Evolutionary conservation across 2,329 filamentous ascomycete genomes (phyloP).

Genomic region (Aspergillus novoparasiticus): DNA sequence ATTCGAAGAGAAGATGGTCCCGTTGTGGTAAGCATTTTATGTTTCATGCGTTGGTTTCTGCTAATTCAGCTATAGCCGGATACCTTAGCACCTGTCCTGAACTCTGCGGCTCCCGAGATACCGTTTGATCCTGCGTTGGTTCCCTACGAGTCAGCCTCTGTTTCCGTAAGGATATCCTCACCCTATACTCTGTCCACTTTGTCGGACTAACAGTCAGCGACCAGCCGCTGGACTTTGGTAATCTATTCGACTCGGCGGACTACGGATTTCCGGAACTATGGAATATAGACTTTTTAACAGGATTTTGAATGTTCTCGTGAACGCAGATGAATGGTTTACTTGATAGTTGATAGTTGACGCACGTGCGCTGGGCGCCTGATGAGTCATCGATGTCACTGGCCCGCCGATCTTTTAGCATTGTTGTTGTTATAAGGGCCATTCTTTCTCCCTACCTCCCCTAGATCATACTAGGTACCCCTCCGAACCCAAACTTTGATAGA

Average conservation of each 20-base stretch:
- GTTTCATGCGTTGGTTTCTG: not conserved
- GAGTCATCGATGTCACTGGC: not conserved
- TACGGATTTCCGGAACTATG: slow-evolving; percentile 29
- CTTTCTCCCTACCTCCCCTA: not conserved
- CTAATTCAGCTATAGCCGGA: slow-evolving; percentile 20
- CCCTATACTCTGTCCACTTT: not conserved
- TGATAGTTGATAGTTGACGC: no score
- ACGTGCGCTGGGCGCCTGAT: not conserved
- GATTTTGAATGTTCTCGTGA: slow-evolving; percentile 1
- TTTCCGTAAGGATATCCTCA: slow-evolving; percentile 25
- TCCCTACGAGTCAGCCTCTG: slow-evolving; percentile 23
- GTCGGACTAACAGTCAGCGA: not conserved
- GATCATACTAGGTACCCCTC: not conserved
- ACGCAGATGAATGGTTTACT: no score
- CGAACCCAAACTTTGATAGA: not conserved
- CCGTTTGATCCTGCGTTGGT: slow-evolving; percentile 29
- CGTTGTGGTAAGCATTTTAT: slow-evolving; percentile 19
- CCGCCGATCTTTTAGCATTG: not conserved
- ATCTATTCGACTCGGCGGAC: slow-evolving; percentile 33
- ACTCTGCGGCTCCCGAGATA: slow-evolving; percentile 19
- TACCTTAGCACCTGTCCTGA: slow-evolving; percentile 11
- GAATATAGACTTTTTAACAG: slow-evolving; percentile 28
- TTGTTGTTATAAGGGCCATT: not conserved
- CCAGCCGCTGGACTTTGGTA: slow-evolving; percentile 34
- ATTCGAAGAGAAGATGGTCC: slow-evolving; percentile 21